Evolutionary conservation across 2,329 filamentous ascomycete species (phyloP).

Genomic region (Fusarium sp.): DNA sequence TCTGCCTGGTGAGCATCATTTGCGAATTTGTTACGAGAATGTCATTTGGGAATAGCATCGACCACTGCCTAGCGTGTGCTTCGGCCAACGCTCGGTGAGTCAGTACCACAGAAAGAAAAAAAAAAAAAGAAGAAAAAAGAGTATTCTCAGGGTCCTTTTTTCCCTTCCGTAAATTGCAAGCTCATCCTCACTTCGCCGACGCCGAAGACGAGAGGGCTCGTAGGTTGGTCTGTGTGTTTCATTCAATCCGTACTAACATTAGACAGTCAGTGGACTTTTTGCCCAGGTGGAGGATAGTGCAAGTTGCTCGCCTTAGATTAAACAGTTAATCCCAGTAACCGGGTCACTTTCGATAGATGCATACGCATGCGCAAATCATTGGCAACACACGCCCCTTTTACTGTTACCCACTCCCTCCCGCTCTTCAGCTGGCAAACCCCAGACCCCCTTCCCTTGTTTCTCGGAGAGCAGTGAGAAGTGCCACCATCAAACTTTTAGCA

Average conservation of each 20-base stretch:
- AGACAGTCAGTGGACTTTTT: slow-evolving; percentile 15
- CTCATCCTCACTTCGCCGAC: slow-evolving; percentile 42
- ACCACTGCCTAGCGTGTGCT: slow-evolving; percentile 4
- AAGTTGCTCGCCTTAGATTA: slow-evolving; percentile 30
- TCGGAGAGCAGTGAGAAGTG: slow-evolving; percentile 11
- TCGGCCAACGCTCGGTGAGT: slow-evolving; percentile 25
- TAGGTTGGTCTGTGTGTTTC: slow-evolving; percentile 46
- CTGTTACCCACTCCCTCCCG: slow-evolving; percentile 28
- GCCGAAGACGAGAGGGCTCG: slow-evolving; percentile 45
- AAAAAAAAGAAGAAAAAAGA: neutral
- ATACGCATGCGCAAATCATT: slow-evolving; percentile 27
- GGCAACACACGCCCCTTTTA: neutral
- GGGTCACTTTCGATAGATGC: slow-evolving; percentile 29
- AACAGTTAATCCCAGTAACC: slow-evolving; percentile 17
- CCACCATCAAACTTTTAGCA: slow-evolving; percentile 11
- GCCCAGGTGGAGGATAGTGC: neutral
- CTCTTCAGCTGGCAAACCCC: slow-evolving; percentile 41
- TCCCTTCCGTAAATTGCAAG: slow-evolving; percentile 1
- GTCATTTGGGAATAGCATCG: slow-evolving; percentile 18
- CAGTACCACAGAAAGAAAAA: neutral
- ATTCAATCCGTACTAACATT: slow-evolving; percentile 24
- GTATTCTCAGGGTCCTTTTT: slow-evolving; percentile 17
- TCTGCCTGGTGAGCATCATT: neutral
- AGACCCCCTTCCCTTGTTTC: slow-evolving; percentile 40
- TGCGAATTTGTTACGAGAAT: neutral